phyloP scores from a whole-genome alignment of 202 grass and related monocot species.

The Cymbopogon flexuosus region DNA sequence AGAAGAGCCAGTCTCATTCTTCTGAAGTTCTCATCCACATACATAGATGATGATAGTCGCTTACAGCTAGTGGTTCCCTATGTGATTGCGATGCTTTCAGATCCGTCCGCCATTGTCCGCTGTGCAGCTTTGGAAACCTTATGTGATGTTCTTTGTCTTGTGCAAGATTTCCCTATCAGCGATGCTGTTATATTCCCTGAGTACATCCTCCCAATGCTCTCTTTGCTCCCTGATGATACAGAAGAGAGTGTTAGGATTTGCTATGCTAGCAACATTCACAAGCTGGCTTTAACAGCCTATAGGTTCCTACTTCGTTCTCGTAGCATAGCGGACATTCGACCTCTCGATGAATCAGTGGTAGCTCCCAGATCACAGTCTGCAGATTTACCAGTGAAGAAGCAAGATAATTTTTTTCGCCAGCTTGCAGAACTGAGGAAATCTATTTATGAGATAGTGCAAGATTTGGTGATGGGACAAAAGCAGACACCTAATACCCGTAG shows the following conservation, averaged over 20 bases:
- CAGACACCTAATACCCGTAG: conserved; percentile 81
- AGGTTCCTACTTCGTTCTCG: conserved; percentile 62
- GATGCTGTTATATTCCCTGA: conserved; percentile 97
- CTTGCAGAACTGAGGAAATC: conserved; percentile 68
- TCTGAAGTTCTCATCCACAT: conserved; percentile 62
- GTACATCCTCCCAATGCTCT: conserved; percentile 98
- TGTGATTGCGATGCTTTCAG: conserved; percentile 96
- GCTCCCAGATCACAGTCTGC: conserved; percentile 39
- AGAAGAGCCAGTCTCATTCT: conserved; percentile 82
- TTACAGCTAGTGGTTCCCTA: conserved; percentile 93
- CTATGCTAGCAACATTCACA: conserved; percentile 95
- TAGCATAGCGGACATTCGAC: conserved; percentile 42
- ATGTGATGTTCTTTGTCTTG: conserved; percentile 76
- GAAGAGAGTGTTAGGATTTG: conserved; percentile 97
- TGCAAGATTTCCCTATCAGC: conserved; percentile 92
- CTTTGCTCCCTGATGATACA: conserved; percentile 90
- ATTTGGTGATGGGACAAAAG: conserved; percentile 89
- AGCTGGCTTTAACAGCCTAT: conserved; percentile 90
- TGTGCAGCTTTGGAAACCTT: conserved; percentile 92
- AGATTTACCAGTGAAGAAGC: conserved; percentile 46
- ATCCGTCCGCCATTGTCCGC: conserved; percentile 86
- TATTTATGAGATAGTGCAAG: conserved; percentile 92
- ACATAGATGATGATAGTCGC: conserved; percentile 94
- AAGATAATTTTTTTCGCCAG: conserved; percentile 40
- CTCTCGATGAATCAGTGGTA: conserved; percentile 46